Base-by-base conservation (phyloP, 768 basidiomycete genomes). In the Fomitopsis serialis region DNA sequence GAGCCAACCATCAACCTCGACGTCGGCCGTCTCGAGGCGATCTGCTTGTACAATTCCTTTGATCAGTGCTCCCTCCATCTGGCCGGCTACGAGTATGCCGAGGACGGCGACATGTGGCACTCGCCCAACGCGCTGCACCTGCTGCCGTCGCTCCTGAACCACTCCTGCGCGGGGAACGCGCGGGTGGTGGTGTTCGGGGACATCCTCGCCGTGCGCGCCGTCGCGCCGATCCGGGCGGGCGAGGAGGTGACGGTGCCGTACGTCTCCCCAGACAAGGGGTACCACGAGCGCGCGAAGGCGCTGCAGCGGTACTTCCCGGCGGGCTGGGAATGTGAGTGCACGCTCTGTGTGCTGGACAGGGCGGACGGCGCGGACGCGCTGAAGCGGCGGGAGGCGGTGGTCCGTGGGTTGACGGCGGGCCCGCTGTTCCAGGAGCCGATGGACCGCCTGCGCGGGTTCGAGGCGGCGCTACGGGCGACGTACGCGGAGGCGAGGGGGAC, bases 91-190 rank as follows among this genome's bases (percentile, higher is more conserved):
- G 9, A 29, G 13, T 35, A 9, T 5, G 25, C 23, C 6, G 11
- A 23, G 17, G 7, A 22, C 54, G 36, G 27, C 17, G 37, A 36
- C 29, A 43, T 8, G 25, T 4, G 55, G 60, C 0, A 49, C 53
- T 15, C 34, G 34, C 34, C 34, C 34, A 9, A 15, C 13, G 67
- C 61, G 8, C 60, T 72, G 61, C 67, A 0, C 70, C 70, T 0
- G 54, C 69, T 17, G 61, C 68, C 65, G 72, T 72, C n/a, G n/a
- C n/a, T n/a, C n/a, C n/a, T n/a, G n/a, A n/a, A n/a, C 55, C 72
- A 73, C 53, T 55, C 66, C 1, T 73, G 72, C 56, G 35, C 48
- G 1, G 36, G 63, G 0, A 67, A 58, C 50, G 65, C 64, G 4
- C 11, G 34, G 17, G 61, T 66, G 56, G 17, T 29, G 43, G 61